Evolutionary conservation across 164 flowering plant genomes (phyloP), one percentile per base, ranked within the genome.

Genomic region (Stephania cephalantha): DNA sequence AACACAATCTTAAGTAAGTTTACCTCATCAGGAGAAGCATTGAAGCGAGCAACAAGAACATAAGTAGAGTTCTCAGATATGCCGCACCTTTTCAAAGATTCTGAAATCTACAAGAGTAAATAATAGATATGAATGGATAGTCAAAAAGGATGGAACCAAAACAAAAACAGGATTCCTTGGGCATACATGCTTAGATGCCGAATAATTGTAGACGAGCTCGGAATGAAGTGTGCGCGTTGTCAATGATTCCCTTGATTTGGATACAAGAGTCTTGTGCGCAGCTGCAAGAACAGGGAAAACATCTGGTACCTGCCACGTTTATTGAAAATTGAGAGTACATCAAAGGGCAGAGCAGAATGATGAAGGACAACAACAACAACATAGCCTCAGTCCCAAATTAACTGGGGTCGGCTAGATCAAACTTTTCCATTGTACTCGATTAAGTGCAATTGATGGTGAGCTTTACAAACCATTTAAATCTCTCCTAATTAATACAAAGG

Each of bases 141-240:
- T 5, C 67, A 25, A 50, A 5, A 9, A 61, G 58, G 71, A 72
- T 22, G 6, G 0, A 17, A 10, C 50, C 35, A 18, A 74, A 71
- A 66, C 35, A 48, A 42, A 42, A 5, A 13, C 73, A 69, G 66
- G 73, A 25, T 25, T 25, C 0, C 46, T 72, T 1, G 11, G 42
- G 4, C 30, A 77, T 88, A 93, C 98, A 86, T 95, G 98, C 81
- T 95, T 95, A 30, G 99, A 93, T 71, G 97, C 98, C 4, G 99
- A 88, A 80, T 90, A 95, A 71, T 91, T 93, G 84, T 87, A 93
- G 58, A 95, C 97, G 69, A 95, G 92, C 84, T 95, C 99, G 29
- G 98, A 95, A 84, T 93, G 98, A 72, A 85, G 89, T 58, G 97
- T 93, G 42, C 95, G 87, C 15, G 99, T 91, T 3, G 90, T 88